Percentiles rank a stretch among this genome's conserved stretches.
Evolutionary conservation across 2,329 filamentous ascomycete species (phyloP).

Genomic region (Penicillium sp.): DNA sequence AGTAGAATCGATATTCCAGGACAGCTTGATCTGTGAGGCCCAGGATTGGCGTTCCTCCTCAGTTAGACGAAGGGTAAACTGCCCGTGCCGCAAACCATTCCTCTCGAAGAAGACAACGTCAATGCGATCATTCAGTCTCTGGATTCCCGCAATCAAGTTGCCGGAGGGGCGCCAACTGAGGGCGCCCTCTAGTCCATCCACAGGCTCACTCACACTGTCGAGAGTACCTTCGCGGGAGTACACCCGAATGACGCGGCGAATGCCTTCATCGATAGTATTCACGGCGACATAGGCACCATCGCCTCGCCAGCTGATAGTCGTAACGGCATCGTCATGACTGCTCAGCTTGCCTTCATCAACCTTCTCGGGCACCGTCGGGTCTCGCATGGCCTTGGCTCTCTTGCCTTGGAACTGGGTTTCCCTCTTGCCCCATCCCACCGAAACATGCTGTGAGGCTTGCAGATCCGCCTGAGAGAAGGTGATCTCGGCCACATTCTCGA

Average conservation of each 20-base stretch:
- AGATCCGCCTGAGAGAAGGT: slow-evolving; percentile 74
- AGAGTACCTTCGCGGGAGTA: slow-evolving; percentile 88
- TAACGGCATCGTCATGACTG: slow-evolving; percentile 68
- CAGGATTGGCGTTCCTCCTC: slow-evolving; percentile 59
- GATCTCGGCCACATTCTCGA: slow-evolving; percentile 79
- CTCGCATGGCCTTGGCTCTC: slow-evolving; percentile 79
- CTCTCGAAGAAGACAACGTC: slow-evolving; percentile 95
- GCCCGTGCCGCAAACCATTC: slow-evolving; percentile 94
- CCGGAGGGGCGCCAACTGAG: slow-evolving; percentile 91
- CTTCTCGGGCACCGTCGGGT: slow-evolving; percentile 92
- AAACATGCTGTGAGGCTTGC: slow-evolving; percentile 87
- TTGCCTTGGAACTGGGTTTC: slow-evolving; percentile 98
- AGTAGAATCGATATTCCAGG: slow-evolving; percentile 91
- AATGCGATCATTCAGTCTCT: slow-evolving; percentile 67
- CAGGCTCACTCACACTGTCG: slow-evolving; percentile 91
- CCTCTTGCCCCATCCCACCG: slow-evolving; percentile 96
- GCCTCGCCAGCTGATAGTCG: slow-evolving; percentile 86
- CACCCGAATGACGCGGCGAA: slow-evolving; percentile 79
- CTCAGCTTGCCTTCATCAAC: slow-evolving; percentile 82
- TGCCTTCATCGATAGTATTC: slow-evolving; percentile 70
- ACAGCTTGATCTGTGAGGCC: slow-evolving; percentile 64
- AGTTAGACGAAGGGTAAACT: slow-evolving; percentile 77
- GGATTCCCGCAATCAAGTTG: slow-evolving; percentile 85
- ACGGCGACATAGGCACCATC: slow-evolving; percentile 90
- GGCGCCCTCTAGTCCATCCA: slow-evolving; percentile 83